Evolutionary conservation across 345 rosid species (phyloP).

Genomic region (Nasturtium officinale): DNA sequence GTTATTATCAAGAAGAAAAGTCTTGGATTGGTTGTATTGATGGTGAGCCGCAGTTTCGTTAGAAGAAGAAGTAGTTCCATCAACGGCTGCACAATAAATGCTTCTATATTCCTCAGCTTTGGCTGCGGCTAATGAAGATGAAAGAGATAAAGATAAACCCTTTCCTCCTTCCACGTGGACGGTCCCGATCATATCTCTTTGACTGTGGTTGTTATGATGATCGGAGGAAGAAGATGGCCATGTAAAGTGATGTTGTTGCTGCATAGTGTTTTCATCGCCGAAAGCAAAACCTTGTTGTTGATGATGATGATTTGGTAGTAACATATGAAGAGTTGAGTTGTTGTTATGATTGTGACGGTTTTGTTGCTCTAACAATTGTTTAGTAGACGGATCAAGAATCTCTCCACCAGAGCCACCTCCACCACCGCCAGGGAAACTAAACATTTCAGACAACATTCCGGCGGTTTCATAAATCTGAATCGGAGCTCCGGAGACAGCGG

Average conservation of each 20-base stretch:
- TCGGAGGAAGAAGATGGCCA: slow-evolving; percentile 56
- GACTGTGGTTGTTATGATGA: slow-evolving; percentile 43
- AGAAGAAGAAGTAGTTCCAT: slow-evolving; percentile 43
- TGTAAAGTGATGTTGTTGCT: slow-evolving; percentile 59
- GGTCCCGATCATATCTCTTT: slow-evolving; percentile 45
- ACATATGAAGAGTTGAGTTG: slow-evolving; percentile 79
- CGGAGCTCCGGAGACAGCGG: slow-evolving; percentile 40
- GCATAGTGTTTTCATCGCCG: slow-evolving; percentile 26
- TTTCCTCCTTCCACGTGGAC: slow-evolving; percentile 64
- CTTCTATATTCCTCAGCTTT: slow-evolving; percentile 80
- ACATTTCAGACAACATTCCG: slow-evolving; percentile 97
- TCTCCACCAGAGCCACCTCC: slow-evolving; percentile 46
- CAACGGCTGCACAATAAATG: slow-evolving; percentile 45
- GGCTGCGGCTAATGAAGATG: slow-evolving; percentile 80
- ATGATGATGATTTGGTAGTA: slow-evolving; percentile 59
- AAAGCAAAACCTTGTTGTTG: slow-evolving; percentile 53
- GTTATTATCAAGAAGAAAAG: slow-evolving; percentile 36
- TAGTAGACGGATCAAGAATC: slow-evolving; percentile 44
- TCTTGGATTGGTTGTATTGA: slow-evolving; percentile 39
- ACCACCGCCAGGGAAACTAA: slow-evolving; percentile 62
- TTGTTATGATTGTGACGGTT: slow-evolving; percentile 64
- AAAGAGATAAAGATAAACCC: slow-evolving; percentile 85
- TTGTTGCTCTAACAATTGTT: slow-evolving; percentile 56
- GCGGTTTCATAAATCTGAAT: slow-evolving; percentile 74
- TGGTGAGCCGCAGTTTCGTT: slow-evolving; percentile 29